Evolutionary conservation across 495 filamentous ascomycete species (phyloP).

Genomic region (Trichoderma parareesei): DNA sequence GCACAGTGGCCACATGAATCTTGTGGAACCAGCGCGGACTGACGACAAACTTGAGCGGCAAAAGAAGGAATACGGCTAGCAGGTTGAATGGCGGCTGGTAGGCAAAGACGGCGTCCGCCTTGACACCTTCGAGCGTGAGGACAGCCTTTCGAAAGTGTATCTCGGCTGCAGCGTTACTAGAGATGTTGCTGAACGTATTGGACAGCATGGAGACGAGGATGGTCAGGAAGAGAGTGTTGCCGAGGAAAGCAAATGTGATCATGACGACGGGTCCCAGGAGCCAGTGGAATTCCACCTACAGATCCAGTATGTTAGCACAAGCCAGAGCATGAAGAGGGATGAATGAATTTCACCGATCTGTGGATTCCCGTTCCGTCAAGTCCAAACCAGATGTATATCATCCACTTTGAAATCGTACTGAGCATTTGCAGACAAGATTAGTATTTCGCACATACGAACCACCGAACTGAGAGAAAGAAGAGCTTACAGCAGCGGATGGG

Average conservation of each 20-base stretch:
- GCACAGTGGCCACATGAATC: slow-evolving; percentile 58
- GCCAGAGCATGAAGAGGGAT: too few relatives aligned
- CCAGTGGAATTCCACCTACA: slow-evolving; percentile 51
- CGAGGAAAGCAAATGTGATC: slow-evolving; percentile 64
- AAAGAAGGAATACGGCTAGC: slow-evolving; percentile 51
- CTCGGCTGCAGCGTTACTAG: slow-evolving; percentile 56
- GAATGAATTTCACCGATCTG: slow-evolving; percentile 37
- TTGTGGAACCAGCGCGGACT: slow-evolving; percentile 70
- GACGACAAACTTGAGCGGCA: slow-evolving; percentile 57
- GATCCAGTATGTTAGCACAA: not conserved
- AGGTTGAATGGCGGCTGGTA: slow-evolving; percentile 70
- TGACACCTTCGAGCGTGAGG: slow-evolving; percentile 68
- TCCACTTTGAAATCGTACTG: slow-evolving; percentile 65
- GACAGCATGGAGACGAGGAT: slow-evolving; percentile 69
- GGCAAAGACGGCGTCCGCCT: slow-evolving; percentile 63
- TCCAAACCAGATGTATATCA: slow-evolving; percentile 77
- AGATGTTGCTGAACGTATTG: slow-evolving; percentile 61
- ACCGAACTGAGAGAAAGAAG: not conserved
- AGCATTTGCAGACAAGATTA: not conserved
- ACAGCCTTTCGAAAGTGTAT: slow-evolving; percentile 65
- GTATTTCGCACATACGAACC: too few relatives aligned
- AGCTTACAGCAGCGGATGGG: slow-evolving; percentile 35
- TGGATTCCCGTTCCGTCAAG: slow-evolving; percentile 66
- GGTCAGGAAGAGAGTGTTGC: slow-evolving; percentile 69
- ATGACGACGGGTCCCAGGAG: slow-evolving; percentile 60